A percentile compares a stretch with the other conserved stretches of the same genome.
These are phyloP conservation scores for Monilinia vaccinii-corymbosi DNA, from an alignment of 2,329 filamentous ascomycete genomes.

Conservation along the genomic window DNA sequence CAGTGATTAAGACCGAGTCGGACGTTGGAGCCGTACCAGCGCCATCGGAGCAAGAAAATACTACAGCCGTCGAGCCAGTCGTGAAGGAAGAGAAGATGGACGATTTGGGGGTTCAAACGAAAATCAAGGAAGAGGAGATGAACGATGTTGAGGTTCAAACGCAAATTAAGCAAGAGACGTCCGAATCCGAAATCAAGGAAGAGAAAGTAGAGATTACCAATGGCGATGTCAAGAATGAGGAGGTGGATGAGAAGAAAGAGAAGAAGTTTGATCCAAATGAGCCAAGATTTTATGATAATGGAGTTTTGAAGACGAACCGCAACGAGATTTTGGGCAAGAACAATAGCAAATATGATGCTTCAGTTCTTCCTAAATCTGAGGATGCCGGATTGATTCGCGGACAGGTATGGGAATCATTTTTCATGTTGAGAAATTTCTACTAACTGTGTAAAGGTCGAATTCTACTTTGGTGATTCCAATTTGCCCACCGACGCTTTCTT, in stretches of 20 bases:
- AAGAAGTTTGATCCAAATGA: slow-evolving; percentile 8
- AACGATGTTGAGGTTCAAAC: slow-evolving; percentile 4
- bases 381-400: slow-evolving; percentile 58
- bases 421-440: not conserved
- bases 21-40: slow-evolving; percentile 12
- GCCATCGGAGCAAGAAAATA: slow-evolving; percentile 12
- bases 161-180: slow-evolving; percentile 12
- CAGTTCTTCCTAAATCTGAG: slow-evolving; percentile 44
- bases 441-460: slow-evolving; percentile 60
- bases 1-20: slow-evolving; percentile 16
- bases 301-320: slow-evolving; percentile 22
- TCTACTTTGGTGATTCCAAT: slow-evolving; percentile 92
- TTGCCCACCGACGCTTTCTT: slow-evolving; percentile 83
- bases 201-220: slow-evolving; percentile 11
- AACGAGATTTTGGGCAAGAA: slow-evolving; percentile 27
- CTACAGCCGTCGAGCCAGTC: slow-evolving; percentile 7
- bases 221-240: slow-evolving; percentile 8
- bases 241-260: slow-evolving; percentile 6
- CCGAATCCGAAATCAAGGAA: not conserved
- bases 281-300: slow-evolving; percentile 16
- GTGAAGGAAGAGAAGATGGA: slow-evolving; percentile 13
- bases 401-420: slow-evolving; percentile 39
- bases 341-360: slow-evolving; percentile 49
- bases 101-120: slow-evolving; percentile 5
- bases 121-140: slow-evolving; percentile 15